Conservation (phyloP, 108 stramenopile genomes). For the Cylindrotheca closterium region DNA sequence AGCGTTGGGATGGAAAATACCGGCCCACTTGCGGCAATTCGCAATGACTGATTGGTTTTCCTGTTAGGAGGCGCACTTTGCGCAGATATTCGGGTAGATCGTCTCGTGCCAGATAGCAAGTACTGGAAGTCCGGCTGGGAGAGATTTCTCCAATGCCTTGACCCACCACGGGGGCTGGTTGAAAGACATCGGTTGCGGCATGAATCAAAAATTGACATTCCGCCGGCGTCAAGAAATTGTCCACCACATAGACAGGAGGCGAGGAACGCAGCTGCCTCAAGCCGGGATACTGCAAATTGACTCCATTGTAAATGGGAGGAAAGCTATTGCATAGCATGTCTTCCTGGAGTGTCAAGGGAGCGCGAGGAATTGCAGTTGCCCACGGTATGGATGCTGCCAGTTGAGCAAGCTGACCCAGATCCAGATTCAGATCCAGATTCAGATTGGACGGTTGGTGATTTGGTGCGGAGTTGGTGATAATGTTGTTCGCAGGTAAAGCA, state of each 20-base stretch:
- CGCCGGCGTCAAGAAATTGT: constrained; percentile 72
- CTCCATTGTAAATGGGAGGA: constrained; percentile 81
- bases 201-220: constrained; percentile 83
- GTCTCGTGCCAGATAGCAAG: constrained; percentile 84
- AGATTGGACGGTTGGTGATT: too few species aligned
- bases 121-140: constrained; percentile 73
- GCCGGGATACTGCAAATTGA: constrained; percentile 84
- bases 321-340: too few species aligned
- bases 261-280: constrained; percentile 48
- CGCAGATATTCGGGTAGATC: constrained; percentile 79
- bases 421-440: too few species aligned
- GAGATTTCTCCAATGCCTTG: constrained; percentile 77
- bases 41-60: constrained; percentile 80
- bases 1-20: constrained; percentile 83
- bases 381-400: too few species aligned
- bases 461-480: constrained; percentile 76
- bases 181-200: constrained; percentile 64
- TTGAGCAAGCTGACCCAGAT: too few species aligned
- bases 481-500: constrained; percentile 17
- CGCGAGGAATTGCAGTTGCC: background rate
- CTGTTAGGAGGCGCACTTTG: constrained; percentile 77
- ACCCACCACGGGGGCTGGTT: constrained; percentile 85
- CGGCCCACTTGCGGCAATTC: constrained; percentile 93
- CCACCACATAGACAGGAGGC: constrained; percentile 78
- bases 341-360: too few species aligned